Conservation (phyloP, 345 rosid species). For the Atalantia buxifolia region DNA sequence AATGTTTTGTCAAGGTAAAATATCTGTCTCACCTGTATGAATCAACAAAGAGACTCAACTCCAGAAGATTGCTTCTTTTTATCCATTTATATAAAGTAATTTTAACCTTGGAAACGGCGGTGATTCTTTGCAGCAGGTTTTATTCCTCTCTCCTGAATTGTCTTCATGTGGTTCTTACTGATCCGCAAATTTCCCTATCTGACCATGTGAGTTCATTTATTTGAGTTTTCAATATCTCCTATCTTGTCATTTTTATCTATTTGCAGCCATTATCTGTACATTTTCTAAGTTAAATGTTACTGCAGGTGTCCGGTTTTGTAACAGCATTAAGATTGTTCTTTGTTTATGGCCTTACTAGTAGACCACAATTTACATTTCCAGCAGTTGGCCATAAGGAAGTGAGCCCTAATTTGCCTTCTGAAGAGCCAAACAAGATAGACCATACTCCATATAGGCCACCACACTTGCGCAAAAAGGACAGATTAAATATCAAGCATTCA, state of each 20-base stretch:
- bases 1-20: slow-evolving; percentile 60
- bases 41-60: not conserved
- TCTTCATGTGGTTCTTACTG: slow-evolving; percentile 67
- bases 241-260: not conserved
- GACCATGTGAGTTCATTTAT: slow-evolving; percentile 66
- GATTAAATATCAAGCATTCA: slow-evolving; percentile 31
- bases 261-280: not conserved
- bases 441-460: slow-evolving; percentile 82
- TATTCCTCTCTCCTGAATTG: slow-evolving; percentile 76
- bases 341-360: slow-evolving; percentile 57
- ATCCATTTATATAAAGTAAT: not conserved
- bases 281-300: slow-evolving; percentile 11
- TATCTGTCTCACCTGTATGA: not conserved
- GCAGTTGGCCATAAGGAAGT: slow-evolving; percentile 33
- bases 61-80: not conserved
- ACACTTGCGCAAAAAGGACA: slow-evolving; percentile 75
- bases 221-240: slow-evolving; percentile 3
- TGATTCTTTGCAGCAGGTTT: slow-evolving; percentile 45
- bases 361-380: slow-evolving; percentile 32
- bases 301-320: slow-evolving; percentile 81
- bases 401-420: slow-evolving; percentile 34
- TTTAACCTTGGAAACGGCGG: not conserved
- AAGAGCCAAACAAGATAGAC: slow-evolving; percentile 33
- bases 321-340: slow-evolving; percentile 72
- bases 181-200: slow-evolving; percentile 61